Base-by-base conservation (phyloP, 1,284 basidiomycete species). In the Boletus semigastroideus region DNA sequence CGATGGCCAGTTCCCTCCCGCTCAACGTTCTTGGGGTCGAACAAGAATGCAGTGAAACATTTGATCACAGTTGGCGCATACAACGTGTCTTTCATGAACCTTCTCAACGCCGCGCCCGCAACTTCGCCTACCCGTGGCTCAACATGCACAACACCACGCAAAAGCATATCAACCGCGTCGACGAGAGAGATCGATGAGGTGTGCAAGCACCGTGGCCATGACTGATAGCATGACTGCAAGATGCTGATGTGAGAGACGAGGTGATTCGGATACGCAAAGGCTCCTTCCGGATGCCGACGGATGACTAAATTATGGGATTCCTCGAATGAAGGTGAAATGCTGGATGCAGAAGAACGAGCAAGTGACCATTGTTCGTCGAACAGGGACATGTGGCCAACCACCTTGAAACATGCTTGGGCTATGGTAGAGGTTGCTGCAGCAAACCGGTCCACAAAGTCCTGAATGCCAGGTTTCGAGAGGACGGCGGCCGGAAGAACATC, bases 191-290 rank as follows among this genome's bases (percentile, higher is more conserved):
- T 72, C 0, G 73, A 63, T 0, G 73, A 56, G 13, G 68, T 66
- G 57, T 86, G 82, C 28, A 95, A 75, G 57, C 86, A 88, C 9
- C 92, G 82, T 0, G 94, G 95, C 84, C 94, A 91, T 4, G 90
- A 80, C 53, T 91, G 86, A 66, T 96, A 90, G 64, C 90, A 86
- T 0, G 87, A 83, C 54, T 87, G 83, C 3, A 97, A 76, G 30
- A 96, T 76, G 50, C 78, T 82, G 61, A 97, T 83, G 49, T 86
- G 83, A 0, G 90, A 77, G 37, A 78, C 73, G 17, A 83, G 76
- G 42, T 79, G 75, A 13, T 75, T 73, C 19, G 88, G 82, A 65
- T 94, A 97, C 1, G 86, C 85, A 6, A 91, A 80, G 30, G 77
- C 75, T 56, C 88, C 76, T 58, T 90, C 86, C 0, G 79, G 77